Base-by-base conservation (phyloP, 768 basidiomycete species). In the Hysterangium stoloniferum region DNA sequence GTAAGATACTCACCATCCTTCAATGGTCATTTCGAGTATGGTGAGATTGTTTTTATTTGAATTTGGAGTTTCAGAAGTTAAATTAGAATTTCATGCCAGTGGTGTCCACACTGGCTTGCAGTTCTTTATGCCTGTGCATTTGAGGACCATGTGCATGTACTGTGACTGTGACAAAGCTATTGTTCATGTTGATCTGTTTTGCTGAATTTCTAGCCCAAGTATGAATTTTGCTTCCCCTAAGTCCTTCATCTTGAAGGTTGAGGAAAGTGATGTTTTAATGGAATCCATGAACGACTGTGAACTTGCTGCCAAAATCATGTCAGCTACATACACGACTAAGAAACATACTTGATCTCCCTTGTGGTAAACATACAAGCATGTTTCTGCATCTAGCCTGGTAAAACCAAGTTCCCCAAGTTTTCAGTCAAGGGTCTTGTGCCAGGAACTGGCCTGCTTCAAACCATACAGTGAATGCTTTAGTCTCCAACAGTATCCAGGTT, bases 371-470 rank as follows among this genome's bases (percentile, higher is more conserved):
- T 42, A 42, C 9, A 42, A 12, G n/a, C n/a, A n/a, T n/a, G n/a
- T n/a, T n/a, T n/a, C n/a, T n/a, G n/a, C n/a, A n/a, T n/a, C n/a
- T n/a, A 42, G 19, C 9, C 40, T 9, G 15, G 9, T 9, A 19
- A 42, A 42, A n/a, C 40, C 22, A 9, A 9, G 9, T 20, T n/a
- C 22, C 9, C 12, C 9, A 8, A 42, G 20, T 12, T n/a, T 60
- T 24, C 55, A 35, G 20, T 48, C 34, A 0, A 69, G 53, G 12
- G 52, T 54, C 32, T 59, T 38, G 42, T 69, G 64, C 69, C 70
- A 73, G 12, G 62, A 49, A 11, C 60, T 62, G 1, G 65, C 61
- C 52, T 72, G 70, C 20, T 68, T 67, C 4, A 74, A 62, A 0
- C 74, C 67, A 45, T 75, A 76, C 3, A 76, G 52, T 9, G 43